Conservation (phyloP, 192 early-diverging fungal species). For the Backusella sp. region DNA sequence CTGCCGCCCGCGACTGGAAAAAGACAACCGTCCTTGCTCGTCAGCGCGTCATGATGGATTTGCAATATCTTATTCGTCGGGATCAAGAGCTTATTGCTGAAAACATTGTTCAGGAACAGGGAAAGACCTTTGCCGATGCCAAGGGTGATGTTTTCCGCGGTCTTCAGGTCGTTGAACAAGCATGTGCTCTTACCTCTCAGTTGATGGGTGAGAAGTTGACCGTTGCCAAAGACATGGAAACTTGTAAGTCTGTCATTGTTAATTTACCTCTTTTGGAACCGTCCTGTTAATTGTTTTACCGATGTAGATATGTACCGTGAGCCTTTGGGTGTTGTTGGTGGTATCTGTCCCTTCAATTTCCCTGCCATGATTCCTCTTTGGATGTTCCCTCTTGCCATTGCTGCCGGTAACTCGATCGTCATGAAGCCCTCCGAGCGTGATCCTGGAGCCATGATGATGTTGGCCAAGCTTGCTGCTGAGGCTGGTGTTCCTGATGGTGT, state of each 20-base stretch:
- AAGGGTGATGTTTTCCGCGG: conserved; percentile 90
- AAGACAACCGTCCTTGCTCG: conserved; percentile 81
- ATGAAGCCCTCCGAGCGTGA: conserved; percentile 95
- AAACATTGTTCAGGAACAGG: conserved; percentile 87
- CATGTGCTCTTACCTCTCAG: conserved; percentile 74
- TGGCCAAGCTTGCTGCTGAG: conserved; percentile 83
- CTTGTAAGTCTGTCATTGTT: conserved; percentile 50
- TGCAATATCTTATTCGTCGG: conserved; percentile 80
- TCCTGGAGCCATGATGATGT: conserved; percentile 88
- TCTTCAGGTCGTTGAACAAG: conserved; percentile 87
- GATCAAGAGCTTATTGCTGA: conserved; percentile 78
- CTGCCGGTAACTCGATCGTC: conserved; percentile 86
- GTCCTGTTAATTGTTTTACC: neutral
- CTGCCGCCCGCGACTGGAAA: conserved; percentile 85
- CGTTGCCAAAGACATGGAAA: conserved; percentile 94
- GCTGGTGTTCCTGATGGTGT: conserved; percentile 91
- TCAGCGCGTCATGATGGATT: conserved; percentile 89
- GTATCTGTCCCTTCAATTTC: conserved; percentile 97
- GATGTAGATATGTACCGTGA: conserved; percentile 73
- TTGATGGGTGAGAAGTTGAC: conserved; percentile 81
- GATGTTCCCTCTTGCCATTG: conserved; percentile 97
- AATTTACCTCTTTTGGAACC: neutral
- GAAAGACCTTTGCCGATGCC: conserved; percentile 92
- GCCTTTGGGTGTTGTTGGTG: conserved; percentile 90
- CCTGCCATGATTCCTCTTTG: conserved; percentile 94